Evolutionary conservation across 331 rosid species (phyloP).

Genomic region (Quercus tomentella): DNA sequence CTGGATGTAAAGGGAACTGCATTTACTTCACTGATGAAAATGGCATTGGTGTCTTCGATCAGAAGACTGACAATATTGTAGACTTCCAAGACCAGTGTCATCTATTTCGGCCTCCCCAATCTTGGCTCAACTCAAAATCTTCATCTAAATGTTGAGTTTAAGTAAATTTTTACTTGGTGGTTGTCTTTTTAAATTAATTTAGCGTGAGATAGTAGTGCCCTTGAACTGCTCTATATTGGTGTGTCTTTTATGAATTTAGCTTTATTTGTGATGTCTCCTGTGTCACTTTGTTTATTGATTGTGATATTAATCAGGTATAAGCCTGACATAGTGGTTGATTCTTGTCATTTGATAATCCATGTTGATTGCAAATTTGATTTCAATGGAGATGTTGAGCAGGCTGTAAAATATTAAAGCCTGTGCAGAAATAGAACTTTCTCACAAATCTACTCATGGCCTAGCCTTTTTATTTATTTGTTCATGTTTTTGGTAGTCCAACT

Average conservation of each 20-base stretch:
- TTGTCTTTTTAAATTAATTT: not conserved
- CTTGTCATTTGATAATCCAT: too few species aligned
- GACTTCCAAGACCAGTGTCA: not conserved
- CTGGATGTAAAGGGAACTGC: constrained; percentile 36
- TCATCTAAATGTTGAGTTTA: not conserved
- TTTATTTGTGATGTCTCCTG: not conserved
- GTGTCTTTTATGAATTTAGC: not conserved
- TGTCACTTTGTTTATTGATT: not conserved
- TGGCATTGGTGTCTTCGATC: constrained; percentile 18
- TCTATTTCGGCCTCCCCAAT: constrained; percentile 13
- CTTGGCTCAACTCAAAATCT: constrained; percentile 14
- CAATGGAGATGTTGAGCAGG: too few species aligned
- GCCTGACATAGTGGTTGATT: not conserved
- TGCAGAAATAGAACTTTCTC: too few species aligned
- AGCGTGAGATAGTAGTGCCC: not conserved
- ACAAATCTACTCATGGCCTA: too few species aligned
- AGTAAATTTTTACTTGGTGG: not conserved
- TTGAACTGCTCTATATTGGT: not conserved
- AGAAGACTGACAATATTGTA: not conserved
- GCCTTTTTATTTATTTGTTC: too few species aligned
- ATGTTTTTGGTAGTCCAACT: too few species aligned
- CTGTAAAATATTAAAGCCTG: too few species aligned
- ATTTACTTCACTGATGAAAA: constrained; percentile 29
- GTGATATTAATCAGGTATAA: not conserved
- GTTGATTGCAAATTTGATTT: too few species aligned